Evolutionary conservation across 2,329 filamentous ascomycete genomes (phyloP), one percentile per base, ranked within the genome.

Genomic region (Nannizziopsis barbatae): DNA sequence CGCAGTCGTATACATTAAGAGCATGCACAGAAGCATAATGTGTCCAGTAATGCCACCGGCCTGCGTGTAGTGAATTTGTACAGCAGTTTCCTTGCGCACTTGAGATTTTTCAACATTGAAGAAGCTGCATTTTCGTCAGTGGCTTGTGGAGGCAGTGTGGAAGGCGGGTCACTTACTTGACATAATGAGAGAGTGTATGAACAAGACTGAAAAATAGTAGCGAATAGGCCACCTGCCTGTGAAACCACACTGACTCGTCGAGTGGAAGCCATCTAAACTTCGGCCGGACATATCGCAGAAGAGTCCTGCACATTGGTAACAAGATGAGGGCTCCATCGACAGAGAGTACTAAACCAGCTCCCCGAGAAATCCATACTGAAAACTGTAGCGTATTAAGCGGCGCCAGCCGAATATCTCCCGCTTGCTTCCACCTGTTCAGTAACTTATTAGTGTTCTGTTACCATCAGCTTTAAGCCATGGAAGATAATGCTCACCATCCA

Each of bases 1-100:
- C 2, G 92, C 84, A 0, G 89, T 95, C 1, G 92, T 98, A 70
- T 94, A 98, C 76, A 98, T 98, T 54, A 98, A 71, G 54, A 98
- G 72, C 92, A 98, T 98, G 75, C 89, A 96, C n/a, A 98, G 75
- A 20, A 96, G 77, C 92, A 98, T 98, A 53, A 95, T 77, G 67
- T 98, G 92, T 5, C 92, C 92, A 1, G 92, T 98, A 53, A 96
- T 84, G 52, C 92, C 92, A 60, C 87, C 89, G 43, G 88, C 78
- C 62, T 95, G 79, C 1, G 79, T 77, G 65, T 95, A 98, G 67
- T 96, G 92, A 55, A 96, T 95, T 61, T 96, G 76, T 5, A 96
- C 68, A 2, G 92, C 92, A 2, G 80, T 79, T 41, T 85, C 77
- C 2, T 83, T 82, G 45, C 92, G 82, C 47, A 95, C 77, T 63